Evolutionary conservation across 352 stramenopile genomes (phyloP).

Genomic region (Pseudoperonospora humuli): DNA sequence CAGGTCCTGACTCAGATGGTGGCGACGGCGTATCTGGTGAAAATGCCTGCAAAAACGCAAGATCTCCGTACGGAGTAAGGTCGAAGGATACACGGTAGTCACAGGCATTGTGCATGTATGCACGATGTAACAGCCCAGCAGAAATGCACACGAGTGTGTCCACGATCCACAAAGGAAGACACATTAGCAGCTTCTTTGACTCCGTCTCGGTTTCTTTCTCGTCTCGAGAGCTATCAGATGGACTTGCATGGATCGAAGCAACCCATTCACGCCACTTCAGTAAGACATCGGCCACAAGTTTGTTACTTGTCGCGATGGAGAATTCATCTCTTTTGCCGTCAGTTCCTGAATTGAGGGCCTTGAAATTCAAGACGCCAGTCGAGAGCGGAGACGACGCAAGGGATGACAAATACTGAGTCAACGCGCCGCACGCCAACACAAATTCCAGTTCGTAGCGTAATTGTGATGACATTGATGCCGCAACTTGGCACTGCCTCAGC

Average conservation of each 20-base stretch:
- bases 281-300: conserved; percentile 37
- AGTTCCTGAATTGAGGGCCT: conserved; percentile 1
- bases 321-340: conserved; percentile 27
- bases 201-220: conserved; percentile 17
- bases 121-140: conserved; percentile 55
- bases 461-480: conserved; percentile 12
- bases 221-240: conserved; percentile 1
- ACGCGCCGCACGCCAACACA: conserved; percentile 30
- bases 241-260: conserved; percentile 2
- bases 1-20: conserved; percentile 12
- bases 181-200: conserved; percentile 28
- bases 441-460: conserved; percentile 35
- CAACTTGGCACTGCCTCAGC: conserved; percentile 31
- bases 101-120: conserved; percentile 64
- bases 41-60: conserved; percentile 71
- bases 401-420: conserved; percentile 44
- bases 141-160: conserved; percentile 61
- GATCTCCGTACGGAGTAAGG: conserved; percentile 69
- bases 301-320: conserved; percentile 35
- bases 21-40: conserved; percentile 30
- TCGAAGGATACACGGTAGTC: conserved; percentile 79
- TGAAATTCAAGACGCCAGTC: conserved; percentile 1
- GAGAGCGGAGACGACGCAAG: conserved; percentile 21
- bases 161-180: conserved; percentile 57
- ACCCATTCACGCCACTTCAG: conserved; percentile 32